phyloP scores from a whole-genome alignment of 208 protist genomes.

The Trypanosoma avium region DNA sequence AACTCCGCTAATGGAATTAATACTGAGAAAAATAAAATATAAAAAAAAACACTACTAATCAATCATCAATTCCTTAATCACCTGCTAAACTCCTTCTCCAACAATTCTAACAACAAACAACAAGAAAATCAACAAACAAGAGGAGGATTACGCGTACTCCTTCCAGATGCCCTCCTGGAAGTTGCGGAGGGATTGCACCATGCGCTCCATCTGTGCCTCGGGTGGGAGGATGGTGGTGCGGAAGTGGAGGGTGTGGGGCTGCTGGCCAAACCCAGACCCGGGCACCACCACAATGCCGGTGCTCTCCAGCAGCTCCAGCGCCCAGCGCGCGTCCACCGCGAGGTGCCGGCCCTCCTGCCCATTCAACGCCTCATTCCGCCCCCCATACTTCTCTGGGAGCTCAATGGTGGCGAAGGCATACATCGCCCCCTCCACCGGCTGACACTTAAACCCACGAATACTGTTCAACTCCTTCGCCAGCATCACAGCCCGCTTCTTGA shows the following conservation, averaged over 20 bases:
- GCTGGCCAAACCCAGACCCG: conserved; percentile 96
- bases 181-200: conserved; percentile 62
- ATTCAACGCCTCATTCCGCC: conserved; percentile 59
- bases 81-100: too few species aligned
- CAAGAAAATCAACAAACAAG: too few species aligned
- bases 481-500: conserved; percentile 63
- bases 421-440: conserved; percentile 95
- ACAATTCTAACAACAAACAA: too few species aligned
- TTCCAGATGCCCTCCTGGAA: conserved; percentile 70
- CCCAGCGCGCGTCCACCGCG: conserved; percentile 95
- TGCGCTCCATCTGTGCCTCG: conserved; percentile 94
- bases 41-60: background rate
- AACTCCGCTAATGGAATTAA: too few species aligned
- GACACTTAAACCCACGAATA: conserved; percentile 93
- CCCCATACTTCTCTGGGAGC: conserved; percentile 82
- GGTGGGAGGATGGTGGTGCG: conserved; percentile 99
- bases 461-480: conserved; percentile 89
- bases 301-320: conserved; percentile 94
- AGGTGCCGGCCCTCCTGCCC: conserved; percentile 63
- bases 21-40: background rate
- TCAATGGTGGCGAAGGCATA: conserved; percentile 97
- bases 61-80: too few species aligned
- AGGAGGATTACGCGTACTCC: conserved; percentile 33
- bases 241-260: conserved; percentile 97
- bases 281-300: conserved; percentile 96